Percentiles rank a stretch among this genome's conserved stretches.
Evolutionary conservation across 2,329 filamentous ascomycete species (phyloP).

Genomic region (Aurifilum marmelostoma): DNA sequence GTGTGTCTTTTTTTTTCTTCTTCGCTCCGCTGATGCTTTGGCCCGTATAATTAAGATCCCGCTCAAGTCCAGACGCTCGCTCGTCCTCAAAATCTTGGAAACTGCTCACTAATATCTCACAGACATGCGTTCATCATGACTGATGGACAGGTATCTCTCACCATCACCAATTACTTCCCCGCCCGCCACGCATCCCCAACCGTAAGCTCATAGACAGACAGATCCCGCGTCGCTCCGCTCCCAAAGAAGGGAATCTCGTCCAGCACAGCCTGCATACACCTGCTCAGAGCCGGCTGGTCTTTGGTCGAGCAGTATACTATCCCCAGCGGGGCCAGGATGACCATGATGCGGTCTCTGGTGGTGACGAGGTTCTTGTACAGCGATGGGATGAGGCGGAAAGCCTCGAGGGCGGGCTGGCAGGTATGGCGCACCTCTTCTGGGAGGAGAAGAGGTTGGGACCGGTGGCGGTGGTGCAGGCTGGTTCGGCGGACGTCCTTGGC

Average conservation of each 20-base stretch:
- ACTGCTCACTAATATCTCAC: too few species aligned
- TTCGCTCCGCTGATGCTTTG: background rate
- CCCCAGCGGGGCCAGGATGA: constrained; percentile 28
- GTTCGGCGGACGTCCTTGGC: constrained; percentile 15
- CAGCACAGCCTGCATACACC: constrained; percentile 28
- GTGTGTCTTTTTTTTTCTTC: background rate
- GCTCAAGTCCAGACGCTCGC: background rate
- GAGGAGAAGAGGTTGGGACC: constrained; percentile 20
- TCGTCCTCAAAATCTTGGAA: too few species aligned
- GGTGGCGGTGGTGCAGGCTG: background rate
- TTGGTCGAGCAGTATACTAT: constrained; percentile 28
- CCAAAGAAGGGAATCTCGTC: constrained; percentile 29
- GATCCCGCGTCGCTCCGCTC: constrained; percentile 16
- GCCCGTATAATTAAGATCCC: background rate
- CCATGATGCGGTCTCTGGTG: constrained; percentile 28
- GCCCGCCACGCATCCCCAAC: background rate
- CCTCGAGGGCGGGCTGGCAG: constrained; percentile 29
- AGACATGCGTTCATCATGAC: too few species aligned
- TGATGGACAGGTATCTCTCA: too few species aligned
- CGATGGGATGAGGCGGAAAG: constrained; percentile 29
- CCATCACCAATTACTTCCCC: background rate
- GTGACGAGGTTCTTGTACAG: constrained; percentile 29
- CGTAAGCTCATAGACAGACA: constrained; percentile 22
- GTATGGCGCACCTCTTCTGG: constrained; percentile 24
- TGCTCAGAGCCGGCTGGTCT: constrained; percentile 21